These are phyloP conservation scores for Rhodotorula sphaerocarpa DNA, from an alignment of 768 basidiomycete genomes.

Conservation along the genomic window DNA sequence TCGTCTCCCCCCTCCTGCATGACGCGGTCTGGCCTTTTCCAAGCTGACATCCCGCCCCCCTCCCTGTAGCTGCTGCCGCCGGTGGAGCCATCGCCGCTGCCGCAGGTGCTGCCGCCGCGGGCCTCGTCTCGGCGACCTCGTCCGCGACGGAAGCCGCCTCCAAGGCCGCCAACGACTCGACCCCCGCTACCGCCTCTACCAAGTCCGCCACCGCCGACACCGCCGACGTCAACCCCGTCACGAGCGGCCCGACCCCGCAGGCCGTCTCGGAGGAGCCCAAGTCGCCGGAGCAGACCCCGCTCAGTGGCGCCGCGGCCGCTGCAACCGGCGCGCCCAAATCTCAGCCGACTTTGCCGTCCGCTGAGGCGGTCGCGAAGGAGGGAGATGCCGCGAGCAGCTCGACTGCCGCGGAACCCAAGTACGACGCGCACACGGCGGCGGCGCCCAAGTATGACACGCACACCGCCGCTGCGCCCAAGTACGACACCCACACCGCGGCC, in stretches of 20 bases:
- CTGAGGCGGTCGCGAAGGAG: not conserved
- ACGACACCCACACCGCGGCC: not conserved
- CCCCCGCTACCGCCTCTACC: not conserved
- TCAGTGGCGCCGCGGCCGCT: not conserved
- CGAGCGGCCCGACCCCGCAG: not conserved
- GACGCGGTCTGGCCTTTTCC: not conserved
- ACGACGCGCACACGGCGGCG: conserved; percentile 3
- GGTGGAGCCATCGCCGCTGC: conserved; percentile 7
- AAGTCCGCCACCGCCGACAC: not conserved
- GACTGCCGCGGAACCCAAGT: conserved; percentile 9
- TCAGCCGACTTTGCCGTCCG: not conserved
- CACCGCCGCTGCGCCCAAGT: not conserved
- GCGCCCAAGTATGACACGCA: conserved; percentile 24
- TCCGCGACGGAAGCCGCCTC: conserved; percentile 2
- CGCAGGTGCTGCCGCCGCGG: conserved; percentile 17
- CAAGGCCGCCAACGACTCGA: not conserved
- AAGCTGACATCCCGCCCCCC: not conserved
- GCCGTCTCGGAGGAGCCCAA: not conserved
- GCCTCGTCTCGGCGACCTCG: not conserved
- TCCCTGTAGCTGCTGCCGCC: conserved; percentile 1
- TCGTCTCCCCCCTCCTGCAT: not conserved
- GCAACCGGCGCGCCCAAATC: not conserved
- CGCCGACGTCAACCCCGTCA: not conserved
- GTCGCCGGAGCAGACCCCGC: not conserved
- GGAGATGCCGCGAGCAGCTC: not conserved